Percentiles rank a stretch among this genome's conserved stretches.
Evolutionary conservation across 805 yeast species (phyloP).

Genomic region (Ascoidea asiatica): DNA sequence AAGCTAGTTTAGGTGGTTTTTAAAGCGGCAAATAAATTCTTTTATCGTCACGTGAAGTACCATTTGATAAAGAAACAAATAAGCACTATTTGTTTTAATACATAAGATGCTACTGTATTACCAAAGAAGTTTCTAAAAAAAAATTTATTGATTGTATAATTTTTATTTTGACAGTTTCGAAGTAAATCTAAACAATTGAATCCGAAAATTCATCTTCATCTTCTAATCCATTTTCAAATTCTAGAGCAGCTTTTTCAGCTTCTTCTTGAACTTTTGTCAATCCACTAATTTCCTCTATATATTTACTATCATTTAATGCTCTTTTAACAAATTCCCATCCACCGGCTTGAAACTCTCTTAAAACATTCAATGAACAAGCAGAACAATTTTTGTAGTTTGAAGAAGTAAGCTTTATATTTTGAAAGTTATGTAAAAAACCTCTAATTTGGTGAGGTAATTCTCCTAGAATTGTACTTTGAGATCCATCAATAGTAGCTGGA

Average conservation of each 20-base stretch:
- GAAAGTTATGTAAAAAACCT: conserved; percentile 64
- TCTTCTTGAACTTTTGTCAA: conserved; percentile 55
- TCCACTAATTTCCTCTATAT: conserved; percentile 72
- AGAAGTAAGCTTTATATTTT: conserved; percentile 50
- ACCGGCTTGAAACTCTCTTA: conserved; percentile 30
- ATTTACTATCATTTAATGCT: conserved; percentile 54
- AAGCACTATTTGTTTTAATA: too few species aligned
- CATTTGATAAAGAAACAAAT: too few species aligned
- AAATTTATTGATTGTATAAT: too few species aligned
- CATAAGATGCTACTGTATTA: too few species aligned
- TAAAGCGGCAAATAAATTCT: too few species aligned
- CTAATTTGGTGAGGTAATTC: conserved; percentile 80
- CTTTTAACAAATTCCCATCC: conserved; percentile 76
- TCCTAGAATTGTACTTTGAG: conserved; percentile 37
- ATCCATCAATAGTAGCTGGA: conserved; percentile 13
- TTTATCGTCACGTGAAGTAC: too few species aligned
- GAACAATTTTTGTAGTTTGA: conserved; percentile 72
- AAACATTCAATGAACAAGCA: conserved; percentile 62
- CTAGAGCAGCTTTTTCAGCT: conserved; percentile 41
- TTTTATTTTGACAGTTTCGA: too few species aligned
- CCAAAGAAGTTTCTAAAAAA: too few species aligned
- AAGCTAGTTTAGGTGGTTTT: too few species aligned
- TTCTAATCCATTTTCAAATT: conserved; percentile 8
- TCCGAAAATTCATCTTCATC: background rate
- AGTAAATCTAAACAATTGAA: too few species aligned